Evolutionary conservation across 164 flowering plant genomes (phyloP).

Genomic region (Dillenia suffruticosa): DNA sequence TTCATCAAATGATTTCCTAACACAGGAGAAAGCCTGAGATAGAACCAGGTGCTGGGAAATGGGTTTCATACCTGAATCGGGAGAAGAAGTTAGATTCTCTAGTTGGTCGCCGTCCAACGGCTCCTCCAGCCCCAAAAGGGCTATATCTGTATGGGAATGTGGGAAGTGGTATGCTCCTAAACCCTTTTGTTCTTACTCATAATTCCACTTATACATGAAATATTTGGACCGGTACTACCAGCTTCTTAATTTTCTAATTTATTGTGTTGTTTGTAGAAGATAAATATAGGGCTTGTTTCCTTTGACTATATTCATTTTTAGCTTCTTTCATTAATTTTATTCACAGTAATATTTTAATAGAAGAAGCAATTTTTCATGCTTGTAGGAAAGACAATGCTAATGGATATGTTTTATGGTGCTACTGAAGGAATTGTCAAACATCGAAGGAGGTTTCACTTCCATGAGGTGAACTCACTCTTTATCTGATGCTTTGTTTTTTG

Average conservation of each 20-base stretch:
- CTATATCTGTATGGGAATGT: conserved; percentile 88
- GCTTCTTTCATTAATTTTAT: not conserved
- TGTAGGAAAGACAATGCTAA: conserved; percentile 95
- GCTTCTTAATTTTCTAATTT: no score
- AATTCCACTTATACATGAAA: no score
- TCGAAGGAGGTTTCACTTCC: conserved; percentile 86
- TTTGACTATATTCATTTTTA: not conserved
- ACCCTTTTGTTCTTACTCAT: no score
- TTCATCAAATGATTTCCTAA: conserved; percentile 7
- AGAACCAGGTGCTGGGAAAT: conserved; percentile 93
- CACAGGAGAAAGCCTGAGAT: conserved; percentile 45
- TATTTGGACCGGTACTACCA: no score
- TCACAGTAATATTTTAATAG: not conserved
- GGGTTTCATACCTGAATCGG: conserved; percentile 92
- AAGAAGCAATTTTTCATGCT: conserved; percentile 3
- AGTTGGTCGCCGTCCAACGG: conserved; percentile 72
- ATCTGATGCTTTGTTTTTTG: no score
- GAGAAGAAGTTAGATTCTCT: conserved; percentile 79
- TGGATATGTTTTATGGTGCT: conserved; percentile 93
- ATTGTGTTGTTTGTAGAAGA: no score
- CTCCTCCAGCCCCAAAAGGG: conserved; percentile 94
- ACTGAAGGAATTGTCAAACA: conserved; percentile 83
- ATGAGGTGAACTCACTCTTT: conserved; percentile 53
- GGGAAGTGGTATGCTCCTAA: conserved; percentile 71
- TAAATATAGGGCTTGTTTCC: not conserved